Evolutionary conservation across 164 flowering plant genomes (phyloP).

Genomic region (Magnolia changhungtana): DNA sequence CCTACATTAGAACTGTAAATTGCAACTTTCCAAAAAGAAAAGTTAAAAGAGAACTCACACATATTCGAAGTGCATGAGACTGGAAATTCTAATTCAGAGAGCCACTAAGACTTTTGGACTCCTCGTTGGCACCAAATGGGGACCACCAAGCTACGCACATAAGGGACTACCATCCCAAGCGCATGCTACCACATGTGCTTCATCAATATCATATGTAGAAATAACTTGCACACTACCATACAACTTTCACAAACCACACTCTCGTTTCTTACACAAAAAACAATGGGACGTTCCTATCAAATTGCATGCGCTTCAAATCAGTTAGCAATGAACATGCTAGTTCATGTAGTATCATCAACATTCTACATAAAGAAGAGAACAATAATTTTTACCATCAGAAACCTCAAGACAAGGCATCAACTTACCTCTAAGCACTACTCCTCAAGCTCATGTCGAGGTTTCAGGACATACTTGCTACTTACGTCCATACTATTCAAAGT

Average conservation of each 20-base stretch:
- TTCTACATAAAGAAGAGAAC: not conserved
- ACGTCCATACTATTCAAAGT: slow-evolving; percentile 89
- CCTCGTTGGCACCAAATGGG: not conserved
- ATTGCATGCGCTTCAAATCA: not conserved
- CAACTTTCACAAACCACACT: not conserved
- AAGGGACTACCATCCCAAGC: too few species aligned
- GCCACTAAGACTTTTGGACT: not conserved
- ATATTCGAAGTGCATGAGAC: too few species aligned
- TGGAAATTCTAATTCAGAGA: too few species aligned
- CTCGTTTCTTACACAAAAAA: not conserved
- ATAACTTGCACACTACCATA: too few species aligned
- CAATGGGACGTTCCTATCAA: not conserved
- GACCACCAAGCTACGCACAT: too few species aligned
- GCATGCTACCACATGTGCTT: not conserved
- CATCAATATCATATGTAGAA: not conserved
- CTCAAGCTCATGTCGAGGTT: slow-evolving; percentile 80
- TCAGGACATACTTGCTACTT: slow-evolving; percentile 82
- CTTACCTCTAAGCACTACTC: slow-evolving; percentile 82
- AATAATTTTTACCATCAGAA: not conserved
- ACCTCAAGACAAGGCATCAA: not conserved
- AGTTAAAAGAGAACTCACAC: too few species aligned
- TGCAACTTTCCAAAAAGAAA: too few species aligned
- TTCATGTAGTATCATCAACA: not conserved
- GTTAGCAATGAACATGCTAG: not conserved
- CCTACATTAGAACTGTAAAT: too few species aligned